phyloP scores from a whole-genome alignment of 2,329 filamentous ascomycete species.

The Fusarium praegraminearum region DNA sequence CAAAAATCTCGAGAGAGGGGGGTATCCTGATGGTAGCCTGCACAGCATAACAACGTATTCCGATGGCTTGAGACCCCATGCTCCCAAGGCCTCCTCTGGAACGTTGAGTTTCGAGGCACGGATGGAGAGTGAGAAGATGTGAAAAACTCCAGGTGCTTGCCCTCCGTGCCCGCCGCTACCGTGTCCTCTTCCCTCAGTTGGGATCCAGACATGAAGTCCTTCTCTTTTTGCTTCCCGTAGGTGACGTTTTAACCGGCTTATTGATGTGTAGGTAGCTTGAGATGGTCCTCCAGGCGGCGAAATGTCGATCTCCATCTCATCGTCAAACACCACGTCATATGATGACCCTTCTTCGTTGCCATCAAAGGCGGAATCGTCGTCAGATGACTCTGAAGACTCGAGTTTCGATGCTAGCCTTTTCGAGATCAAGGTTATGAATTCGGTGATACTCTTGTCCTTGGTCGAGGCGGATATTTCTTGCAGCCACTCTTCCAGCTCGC shows the following conservation, averaged over 20 bases:
- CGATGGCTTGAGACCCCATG: slow-evolving; percentile 76
- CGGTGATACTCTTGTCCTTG: slow-evolving; percentile 48
- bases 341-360: slow-evolving; percentile 10
- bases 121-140: slow-evolving; percentile 74
- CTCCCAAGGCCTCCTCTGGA: slow-evolving; percentile 78
- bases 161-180: slow-evolving; percentile 52
- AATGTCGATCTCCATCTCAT: slow-evolving; percentile 33
- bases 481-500: slow-evolving; percentile 60
- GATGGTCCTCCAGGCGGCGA: slow-evolving; percentile 8
- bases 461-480: slow-evolving; percentile 53
- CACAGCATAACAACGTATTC: slow-evolving; percentile 83
- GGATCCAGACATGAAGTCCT: slow-evolving; percentile 77
- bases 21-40: slow-evolving; percentile 72
- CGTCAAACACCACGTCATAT: slow-evolving; percentile 35
- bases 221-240: slow-evolving; percentile 69
- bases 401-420: slow-evolving; percentile 29
- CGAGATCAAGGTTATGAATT: slow-evolving; percentile 35
- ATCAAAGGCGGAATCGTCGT: slow-evolving; percentile 27
- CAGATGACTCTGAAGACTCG: not conserved
- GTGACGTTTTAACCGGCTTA: slow-evolving; percentile 39
- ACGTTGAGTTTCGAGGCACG: slow-evolving; percentile 77
- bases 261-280: not conserved
- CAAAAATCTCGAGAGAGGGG: slow-evolving; percentile 66
- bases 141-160: slow-evolving; percentile 42
- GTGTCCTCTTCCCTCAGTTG: slow-evolving; percentile 60